These are phyloP conservation scores for Talaromyces sp. DNA, from an alignment of 2,329 filamentous ascomycete species.

Conservation along the genomic window DNA sequence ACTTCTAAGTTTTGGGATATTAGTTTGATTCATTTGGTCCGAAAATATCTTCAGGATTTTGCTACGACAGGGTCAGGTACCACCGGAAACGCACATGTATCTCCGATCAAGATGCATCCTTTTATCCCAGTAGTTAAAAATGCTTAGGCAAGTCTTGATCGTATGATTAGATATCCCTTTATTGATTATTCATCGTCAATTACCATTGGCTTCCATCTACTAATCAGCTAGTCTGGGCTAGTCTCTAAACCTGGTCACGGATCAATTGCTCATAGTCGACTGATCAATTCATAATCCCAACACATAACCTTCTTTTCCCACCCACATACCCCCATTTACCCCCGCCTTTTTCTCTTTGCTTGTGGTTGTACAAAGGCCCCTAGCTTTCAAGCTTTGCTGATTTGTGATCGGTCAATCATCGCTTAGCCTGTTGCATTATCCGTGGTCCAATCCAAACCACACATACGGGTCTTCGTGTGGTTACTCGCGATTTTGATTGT, in stretches of 20 bases:
- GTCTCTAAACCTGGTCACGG: neutral
- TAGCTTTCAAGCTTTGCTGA: neutral
- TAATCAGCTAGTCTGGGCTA: neutral
- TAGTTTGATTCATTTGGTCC: neutral
- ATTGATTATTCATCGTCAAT: neutral
- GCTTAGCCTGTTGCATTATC: neutral
- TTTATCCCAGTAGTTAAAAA: neutral
- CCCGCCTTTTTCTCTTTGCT: neutral
- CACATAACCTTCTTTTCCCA: neutral
- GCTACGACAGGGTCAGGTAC: neutral
- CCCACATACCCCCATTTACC: neutral
- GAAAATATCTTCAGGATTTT: neutral
- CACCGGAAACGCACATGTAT: neutral
- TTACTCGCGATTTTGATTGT: neutral
- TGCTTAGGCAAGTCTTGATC: neutral
- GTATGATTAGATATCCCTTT: neutral
- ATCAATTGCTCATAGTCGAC: neutral
- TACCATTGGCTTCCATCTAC: neutral
- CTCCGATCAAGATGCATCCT: neutral
- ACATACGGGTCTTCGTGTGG: neutral
- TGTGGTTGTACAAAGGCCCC: constrained; percentile 7
- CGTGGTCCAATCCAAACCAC: neutral
- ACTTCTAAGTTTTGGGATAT: neutral
- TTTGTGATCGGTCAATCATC: constrained; percentile 6
- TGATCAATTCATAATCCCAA: neutral